Evolutionary conservation across 345 rosid genomes (phyloP), one percentile per base, ranked within the genome.

Genomic region (Sapria himalayana): DNA sequence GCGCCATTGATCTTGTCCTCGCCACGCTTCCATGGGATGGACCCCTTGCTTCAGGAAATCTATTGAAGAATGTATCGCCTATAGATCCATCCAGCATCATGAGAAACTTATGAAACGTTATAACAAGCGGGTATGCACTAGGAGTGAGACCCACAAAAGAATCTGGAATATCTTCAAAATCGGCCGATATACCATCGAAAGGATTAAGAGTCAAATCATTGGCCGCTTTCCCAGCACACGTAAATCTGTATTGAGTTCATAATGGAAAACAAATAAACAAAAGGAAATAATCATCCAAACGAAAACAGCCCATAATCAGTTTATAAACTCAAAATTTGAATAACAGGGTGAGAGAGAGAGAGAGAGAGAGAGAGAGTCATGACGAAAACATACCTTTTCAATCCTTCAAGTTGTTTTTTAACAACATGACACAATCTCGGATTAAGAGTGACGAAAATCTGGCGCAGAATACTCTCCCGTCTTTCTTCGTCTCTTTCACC

Each of bases 61-160:
- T 62, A 17, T 59, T 50, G 29, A 74, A 74, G 46, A 52, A 71
- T 1, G 78, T 65, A 25, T 25, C 55, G 3, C 71, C 78, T 7
- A 71, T 12, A 2, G 73, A 57, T 18, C 61, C 69, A 46, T 74
- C 78, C 31, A 74, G 71, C 78, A 71, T 74, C 62, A 63, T 57
- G 51, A 74, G 29, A 39, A 74, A 66, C 51, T 65, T 74, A 3
- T 37, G 46, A 32, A 71, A 71, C 18, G 82, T 67, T 33, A 74
- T 58, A 10, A 68, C 52, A 17, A 74, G 71, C 14, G 78, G 82
- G 44, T 43, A 74, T 5, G 47, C 38, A 19, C 38, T 25, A 1
- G 50, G 22, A 19, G 64, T 55, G 39, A 65, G 49, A 10, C 52
- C 66, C 15, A 39, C 25, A 20, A 74, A 58, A 0, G 74, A 61